phyloP scores from a whole-genome alignment of 2,329 filamentous ascomycete species.

The Aspergillus ochraceus region DNA sequence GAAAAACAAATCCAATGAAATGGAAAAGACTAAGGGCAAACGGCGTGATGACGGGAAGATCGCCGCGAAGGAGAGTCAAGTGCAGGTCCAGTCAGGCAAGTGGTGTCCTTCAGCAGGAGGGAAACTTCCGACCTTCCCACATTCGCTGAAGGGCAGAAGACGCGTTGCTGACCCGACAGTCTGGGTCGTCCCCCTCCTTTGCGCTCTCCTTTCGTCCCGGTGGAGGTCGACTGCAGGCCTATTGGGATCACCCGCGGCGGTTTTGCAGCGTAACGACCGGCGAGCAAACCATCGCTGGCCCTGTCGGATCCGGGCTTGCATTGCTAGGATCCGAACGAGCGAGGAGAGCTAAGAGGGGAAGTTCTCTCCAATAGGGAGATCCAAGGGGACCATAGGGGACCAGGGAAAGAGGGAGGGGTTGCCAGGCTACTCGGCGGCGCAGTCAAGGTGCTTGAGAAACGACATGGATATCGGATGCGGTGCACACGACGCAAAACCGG shows the following conservation, averaged over 20 bases:
- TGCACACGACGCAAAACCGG: background rate
- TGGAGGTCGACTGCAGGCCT: conserved; percentile 7
- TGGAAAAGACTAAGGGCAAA: background rate
- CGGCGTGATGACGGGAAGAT: background rate
- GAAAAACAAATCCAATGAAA: background rate
- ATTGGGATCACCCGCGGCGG: conserved; percentile 19
- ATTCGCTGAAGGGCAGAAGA: conserved; percentile 8
- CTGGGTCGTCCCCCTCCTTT: conserved; percentile 28
- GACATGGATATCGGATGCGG: conserved; percentile 14
- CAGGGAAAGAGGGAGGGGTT: conserved; percentile 1
- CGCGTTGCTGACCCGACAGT: conserved; percentile 27
- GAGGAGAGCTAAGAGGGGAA: background rate
- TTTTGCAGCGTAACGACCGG: conserved; percentile 14
- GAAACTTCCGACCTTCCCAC: background rate
- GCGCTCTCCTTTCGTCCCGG: conserved; percentile 20
- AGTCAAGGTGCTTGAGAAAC: conserved; percentile 19
- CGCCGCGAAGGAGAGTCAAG: background rate
- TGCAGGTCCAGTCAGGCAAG: background rate
- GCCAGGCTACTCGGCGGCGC: conserved; percentile 18
- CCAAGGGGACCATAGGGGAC: background rate
- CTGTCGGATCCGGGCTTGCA: background rate
- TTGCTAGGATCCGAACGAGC: background rate
- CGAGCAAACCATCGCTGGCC: conserved; percentile 12
- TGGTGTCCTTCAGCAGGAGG: conserved; percentile 1
- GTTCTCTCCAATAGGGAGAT: background rate